Conservation (phyloP, 768 basidiomycete genomes). For the Calocera viscosa region DNA sequence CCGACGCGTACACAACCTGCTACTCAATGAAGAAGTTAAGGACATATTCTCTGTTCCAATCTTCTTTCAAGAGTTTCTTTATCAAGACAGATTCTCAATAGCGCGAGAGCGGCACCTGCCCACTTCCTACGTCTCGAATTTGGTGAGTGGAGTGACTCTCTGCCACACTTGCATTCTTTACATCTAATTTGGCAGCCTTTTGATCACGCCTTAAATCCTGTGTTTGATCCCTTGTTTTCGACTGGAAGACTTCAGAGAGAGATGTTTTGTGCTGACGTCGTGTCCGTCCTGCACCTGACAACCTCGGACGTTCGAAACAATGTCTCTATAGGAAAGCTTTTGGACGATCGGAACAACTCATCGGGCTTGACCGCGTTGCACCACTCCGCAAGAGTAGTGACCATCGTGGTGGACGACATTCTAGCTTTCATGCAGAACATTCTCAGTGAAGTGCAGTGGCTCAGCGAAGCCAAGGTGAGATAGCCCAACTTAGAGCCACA, state of each 20-base stretch:
- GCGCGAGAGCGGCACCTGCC: neutral
- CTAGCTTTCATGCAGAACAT: too few relatives aligned
- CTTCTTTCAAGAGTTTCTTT: neutral
- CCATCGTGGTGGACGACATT: too few relatives aligned
- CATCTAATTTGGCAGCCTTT: neutral
- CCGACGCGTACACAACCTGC: neutral
- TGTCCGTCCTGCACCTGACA: neutral
- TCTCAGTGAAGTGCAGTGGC: too few relatives aligned
- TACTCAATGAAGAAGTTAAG: neutral
- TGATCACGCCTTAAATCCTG: neutral
- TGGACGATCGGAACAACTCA: too few relatives aligned
- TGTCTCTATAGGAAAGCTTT: neutral
- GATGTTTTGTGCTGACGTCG: neutral
- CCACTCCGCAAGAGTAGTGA: too few relatives aligned
- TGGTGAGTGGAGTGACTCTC: neutral
- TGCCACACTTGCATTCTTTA: neutral
- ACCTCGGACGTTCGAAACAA: neutral
- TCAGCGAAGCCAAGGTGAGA: neutral
- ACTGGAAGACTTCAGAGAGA: neutral
- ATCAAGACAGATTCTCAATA: neutral
- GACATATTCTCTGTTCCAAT: neutral
- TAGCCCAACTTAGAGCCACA: neutral
- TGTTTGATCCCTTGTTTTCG: neutral
- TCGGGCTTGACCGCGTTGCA: too few relatives aligned
- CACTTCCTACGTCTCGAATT: neutral